These are phyloP conservation scores for Tremella mesenterica DNA, from an alignment of 768 basidiomycete species.

Conservation along the genomic window DNA sequence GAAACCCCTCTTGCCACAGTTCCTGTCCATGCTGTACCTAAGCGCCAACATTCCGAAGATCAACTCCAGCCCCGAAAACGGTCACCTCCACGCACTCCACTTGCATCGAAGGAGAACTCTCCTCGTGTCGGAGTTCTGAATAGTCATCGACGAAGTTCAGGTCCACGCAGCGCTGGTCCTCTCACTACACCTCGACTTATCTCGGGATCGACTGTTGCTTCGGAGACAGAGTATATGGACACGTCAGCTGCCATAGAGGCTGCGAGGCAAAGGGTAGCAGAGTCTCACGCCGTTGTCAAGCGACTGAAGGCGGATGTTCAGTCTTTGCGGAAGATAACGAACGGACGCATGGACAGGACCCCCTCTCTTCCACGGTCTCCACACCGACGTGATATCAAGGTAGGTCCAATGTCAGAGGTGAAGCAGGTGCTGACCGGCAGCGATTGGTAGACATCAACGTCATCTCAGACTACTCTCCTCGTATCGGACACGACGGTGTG, in stretches of 20 bases:
- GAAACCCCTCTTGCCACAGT: conserved; percentile 12
- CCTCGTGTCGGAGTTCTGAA: not conserved
- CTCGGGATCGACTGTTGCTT: conserved; percentile 3
- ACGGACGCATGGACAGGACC: conserved; percentile 13
- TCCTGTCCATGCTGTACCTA: conserved; percentile 5
- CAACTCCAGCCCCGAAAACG: conserved; percentile 38
- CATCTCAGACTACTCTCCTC: conserved; percentile 4
- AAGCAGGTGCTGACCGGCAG: conserved; percentile 12
- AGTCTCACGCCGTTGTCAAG: conserved; percentile 62
- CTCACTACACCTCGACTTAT: conserved; percentile 4
- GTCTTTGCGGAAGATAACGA: conserved; percentile 19
- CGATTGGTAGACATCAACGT: conserved; percentile 27
- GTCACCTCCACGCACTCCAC: conserved; percentile 24
- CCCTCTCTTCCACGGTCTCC: conserved; percentile 41
- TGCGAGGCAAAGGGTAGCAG: conserved; percentile 48
- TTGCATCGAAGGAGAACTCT: conserved; percentile 9
- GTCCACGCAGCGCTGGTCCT: conserved; percentile 4
- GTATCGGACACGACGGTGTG: conserved; percentile 18
- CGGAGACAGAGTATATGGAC: conserved; percentile 13
- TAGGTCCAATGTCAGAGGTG: conserved; percentile 13
- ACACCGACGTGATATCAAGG: conserved; percentile 40
- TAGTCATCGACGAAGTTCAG: not conserved
- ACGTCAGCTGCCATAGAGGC: conserved; percentile 10
- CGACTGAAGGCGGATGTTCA: conserved; percentile 60
- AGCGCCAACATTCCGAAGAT: conserved; percentile 39